A percentile compares a stretch with the other conserved stretches of the same genome.
Evolutionary conservation across 2,329 filamentous ascomycete genomes (phyloP).

Genomic region (Beauveria pseudobassiana): DNA sequence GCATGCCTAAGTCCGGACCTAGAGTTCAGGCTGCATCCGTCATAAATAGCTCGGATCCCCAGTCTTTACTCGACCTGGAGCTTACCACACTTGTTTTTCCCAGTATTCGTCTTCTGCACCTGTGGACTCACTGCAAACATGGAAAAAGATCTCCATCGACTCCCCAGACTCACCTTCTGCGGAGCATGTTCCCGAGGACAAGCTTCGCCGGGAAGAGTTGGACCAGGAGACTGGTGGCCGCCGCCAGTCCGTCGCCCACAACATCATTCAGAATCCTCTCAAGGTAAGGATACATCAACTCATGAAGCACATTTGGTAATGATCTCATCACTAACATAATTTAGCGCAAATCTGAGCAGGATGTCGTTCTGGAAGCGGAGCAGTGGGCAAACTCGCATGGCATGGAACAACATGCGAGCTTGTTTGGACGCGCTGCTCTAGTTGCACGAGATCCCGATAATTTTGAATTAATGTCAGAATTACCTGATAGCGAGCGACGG

Average conservation of each 20-base stretch:
- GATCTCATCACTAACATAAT: background rate
- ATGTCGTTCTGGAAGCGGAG: conserved; percentile 32
- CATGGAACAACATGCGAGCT: conserved; percentile 39
- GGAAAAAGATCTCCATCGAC: conserved; percentile 12
- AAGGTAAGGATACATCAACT: conserved; percentile 16
- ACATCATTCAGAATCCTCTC: conserved; percentile 27
- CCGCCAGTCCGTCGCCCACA: conserved; percentile 21
- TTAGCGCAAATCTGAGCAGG: conserved; percentile 21
- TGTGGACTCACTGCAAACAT: background rate
- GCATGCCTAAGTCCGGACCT: background rate
- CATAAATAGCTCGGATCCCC: conserved; percentile 1
- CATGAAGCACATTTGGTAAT: background rate
- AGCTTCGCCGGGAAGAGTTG: background rate
- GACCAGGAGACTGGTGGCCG: conserved; percentile 12
- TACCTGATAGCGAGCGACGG: conserved; percentile 28
- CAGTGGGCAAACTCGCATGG: conserved; percentile 42
- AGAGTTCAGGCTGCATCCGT: background rate
- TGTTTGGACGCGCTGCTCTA: conserved; percentile 30
- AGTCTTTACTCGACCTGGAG: background rate
- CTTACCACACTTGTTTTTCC: background rate
- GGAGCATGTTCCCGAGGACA: conserved; percentile 10
- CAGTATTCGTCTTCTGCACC: too few relatives aligned
- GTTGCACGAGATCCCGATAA: conserved; percentile 24
- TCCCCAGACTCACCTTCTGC: conserved; percentile 8
- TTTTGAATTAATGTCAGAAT: conserved; percentile 21